phyloP scores from a whole-genome alignment of 345 rosid species.

The Eucalyptus decipiens region DNA sequence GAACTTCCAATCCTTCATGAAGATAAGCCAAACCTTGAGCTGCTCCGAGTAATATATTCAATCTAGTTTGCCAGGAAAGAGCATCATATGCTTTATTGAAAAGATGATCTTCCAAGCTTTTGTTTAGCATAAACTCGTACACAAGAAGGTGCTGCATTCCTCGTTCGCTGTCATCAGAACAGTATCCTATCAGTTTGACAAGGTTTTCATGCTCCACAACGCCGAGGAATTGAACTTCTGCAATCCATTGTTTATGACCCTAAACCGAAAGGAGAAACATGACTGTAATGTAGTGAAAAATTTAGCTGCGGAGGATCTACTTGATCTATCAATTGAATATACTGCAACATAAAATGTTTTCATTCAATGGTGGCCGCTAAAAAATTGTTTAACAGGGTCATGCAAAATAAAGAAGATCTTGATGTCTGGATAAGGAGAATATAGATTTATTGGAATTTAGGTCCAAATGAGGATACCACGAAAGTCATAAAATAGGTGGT shows the following conservation, averaged over 20 bases:
- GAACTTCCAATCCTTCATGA: slow-evolving; percentile 66
- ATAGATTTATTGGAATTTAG: background rate
- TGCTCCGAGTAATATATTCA: slow-evolving; percentile 61
- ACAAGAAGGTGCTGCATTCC: slow-evolving; percentile 76
- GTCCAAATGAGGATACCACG: background rate
- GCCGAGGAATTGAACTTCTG: slow-evolving; percentile 84
- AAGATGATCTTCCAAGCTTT: slow-evolving; percentile 89
- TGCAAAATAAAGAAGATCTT: background rate
- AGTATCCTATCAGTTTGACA: slow-evolving; percentile 81
- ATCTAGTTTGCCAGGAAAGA: slow-evolving; percentile 63
- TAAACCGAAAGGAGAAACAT: background rate
- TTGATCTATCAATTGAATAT: background rate
- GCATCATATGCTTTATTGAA: slow-evolving; percentile 33
- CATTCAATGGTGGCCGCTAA: background rate
- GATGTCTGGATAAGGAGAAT: background rate
- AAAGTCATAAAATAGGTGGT: background rate
- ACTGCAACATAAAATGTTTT: background rate
- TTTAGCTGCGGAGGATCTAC: background rate
- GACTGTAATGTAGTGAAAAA: background rate
- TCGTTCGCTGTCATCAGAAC: slow-evolving; percentile 56
- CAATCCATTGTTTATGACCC: slow-evolving; percentile 97
- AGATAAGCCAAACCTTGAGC: slow-evolving; percentile 80
- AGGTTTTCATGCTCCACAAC: slow-evolving; percentile 73
- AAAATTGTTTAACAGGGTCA: background rate
- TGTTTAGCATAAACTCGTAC: slow-evolving; percentile 71